phyloP scores from a whole-genome alignment of 1,284 basidiomycete genomes.

The Trametes polyzona region DNA sequence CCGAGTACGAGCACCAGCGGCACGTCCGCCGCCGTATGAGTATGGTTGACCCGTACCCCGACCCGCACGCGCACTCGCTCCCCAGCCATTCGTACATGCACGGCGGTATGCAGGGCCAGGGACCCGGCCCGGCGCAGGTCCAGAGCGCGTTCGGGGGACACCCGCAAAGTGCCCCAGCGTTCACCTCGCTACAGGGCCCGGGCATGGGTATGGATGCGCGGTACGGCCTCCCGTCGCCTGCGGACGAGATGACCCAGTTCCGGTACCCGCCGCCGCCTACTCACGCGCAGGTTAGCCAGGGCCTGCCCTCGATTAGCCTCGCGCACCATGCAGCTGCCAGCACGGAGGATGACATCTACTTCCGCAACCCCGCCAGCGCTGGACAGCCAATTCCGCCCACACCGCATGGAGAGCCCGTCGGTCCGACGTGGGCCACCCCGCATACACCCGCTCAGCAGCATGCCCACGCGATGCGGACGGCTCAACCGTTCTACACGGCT shows the following conservation, averaged over 20 bases:
- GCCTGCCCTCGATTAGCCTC: conserved; percentile 20
- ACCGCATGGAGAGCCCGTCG: conserved; percentile 23
- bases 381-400: neutral
- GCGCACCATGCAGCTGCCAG: conserved; percentile 7
- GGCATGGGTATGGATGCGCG: conserved; percentile 24
- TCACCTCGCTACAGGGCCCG: conserved; percentile 17
- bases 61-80: conserved; percentile 24
- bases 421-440: conserved; percentile 13
- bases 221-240: conserved; percentile 23
- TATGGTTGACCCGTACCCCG: conserved; percentile 26
- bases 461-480: conserved; percentile 14
- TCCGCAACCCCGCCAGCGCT: conserved; percentile 9
- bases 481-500: conserved; percentile 23
- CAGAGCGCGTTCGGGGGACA: conserved; percentile 14
- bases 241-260: conserved; percentile 21
- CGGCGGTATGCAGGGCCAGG: conserved; percentile 16
- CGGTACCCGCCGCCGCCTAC: conserved; percentile 12
- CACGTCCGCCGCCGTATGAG: conserved; percentile 23
- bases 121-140: conserved; percentile 4
- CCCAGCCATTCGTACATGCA: conserved; percentile 23
- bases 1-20: conserved; percentile 24
- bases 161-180: conserved; percentile 18
- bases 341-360: conserved; percentile 21
- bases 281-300: conserved; percentile 13
- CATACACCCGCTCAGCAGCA: conserved; percentile 4